Base-by-base conservation (phyloP, 1,139 yeast species). In the Suhomyces ambrosiae region DNA sequence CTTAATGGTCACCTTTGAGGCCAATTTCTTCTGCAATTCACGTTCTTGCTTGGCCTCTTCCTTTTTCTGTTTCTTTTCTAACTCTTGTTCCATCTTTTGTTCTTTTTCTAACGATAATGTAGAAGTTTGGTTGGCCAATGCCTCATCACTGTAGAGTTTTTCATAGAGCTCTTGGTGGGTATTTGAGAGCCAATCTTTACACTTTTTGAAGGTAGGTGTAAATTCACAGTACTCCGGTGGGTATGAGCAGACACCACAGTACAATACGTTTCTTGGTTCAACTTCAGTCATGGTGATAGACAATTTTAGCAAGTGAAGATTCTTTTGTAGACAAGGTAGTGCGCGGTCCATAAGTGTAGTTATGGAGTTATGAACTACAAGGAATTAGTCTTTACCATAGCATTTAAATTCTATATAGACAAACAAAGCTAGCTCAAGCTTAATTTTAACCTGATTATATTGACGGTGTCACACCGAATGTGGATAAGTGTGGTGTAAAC, bases 181-280 rank as follows among this genome's bases (percentile, higher is more conserved):
- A 29, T 74, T 78, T 42, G 76, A 68, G 30, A 90, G 74, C 96
- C 97, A 89, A 26, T 76, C 81, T 53, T 84, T 86, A 66, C 98
- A 90, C 57, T 88, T 79, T 56, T 82, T 83, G 61, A 85, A 73
- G 27, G 82, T 73, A 33, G 86, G 86, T 10, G 96, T 95, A 58
- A 89, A 90, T 59, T 90, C 97, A 67, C 98, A 90, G 65, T 82
- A 90, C 63, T 89, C 97, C 2, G 92, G 92, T 11, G 97, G 97
- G 56, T 79, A 82, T 1, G 89, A 65, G 61, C 97, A 90, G 7
- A 89, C 76, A 5, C 82, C 92, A 62, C 97, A 90, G 65, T 90
- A 89, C 9, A 75, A 53, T 13, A 81, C 74, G 19, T 64, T 52
- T 49, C 63, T 71, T 11, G 85, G 77, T 27, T 43, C 48, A 17